Evolutionary conservation across 2,329 filamentous ascomycete species (phyloP), one percentile per base, ranked within the genome.

Genomic region (Bertia moriformis): DNA sequence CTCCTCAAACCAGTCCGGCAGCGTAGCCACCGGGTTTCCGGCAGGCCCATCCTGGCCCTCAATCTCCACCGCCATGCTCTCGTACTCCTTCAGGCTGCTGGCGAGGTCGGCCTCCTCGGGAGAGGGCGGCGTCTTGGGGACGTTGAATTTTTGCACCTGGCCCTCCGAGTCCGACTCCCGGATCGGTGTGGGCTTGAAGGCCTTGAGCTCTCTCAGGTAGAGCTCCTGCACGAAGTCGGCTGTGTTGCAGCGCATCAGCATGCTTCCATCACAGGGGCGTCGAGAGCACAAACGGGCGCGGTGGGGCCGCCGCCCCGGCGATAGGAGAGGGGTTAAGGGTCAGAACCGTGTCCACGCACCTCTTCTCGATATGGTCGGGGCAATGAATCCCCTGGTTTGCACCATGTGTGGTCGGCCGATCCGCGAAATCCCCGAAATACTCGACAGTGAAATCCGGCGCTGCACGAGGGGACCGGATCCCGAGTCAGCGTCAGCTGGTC

Each of bases 151-250:
- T 61, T 91, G 83, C 53, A 96, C 91, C 53, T 93, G 83, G 58
- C 85, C 88, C 51, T 89, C 81, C 57, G 88, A 70, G 57, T 96
- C 91, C 53, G 76, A 75, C 47, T 86, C 72, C 73, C 95, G 94
- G 66, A 89, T 60, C 49, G 77, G 69, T 41, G 83, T 69, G 47
- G 79, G 69, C 76, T 96, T 96, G 82, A 94, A 96, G 65, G 78
- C 76, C 69, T 89, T 91, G 59, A 98, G 78, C 67, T 96, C 88
- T 63, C 81, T 83, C 52, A 98, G 78, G 73, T 98, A 98, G 58
- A 98, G 76, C 61, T 96, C 89, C 67, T 96, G 91, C 53, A 98
- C 85, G 55, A 94, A 78, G 64, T 98, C 91, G 77, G 85, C 91
- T 96, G 58, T 47, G n/a, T n/a, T n/a, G n/a, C n/a, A n/a, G n/a